Evolutionary conservation across 441 rosid genomes (phyloP).

Genomic region (Corymbia citriodora): DNA sequence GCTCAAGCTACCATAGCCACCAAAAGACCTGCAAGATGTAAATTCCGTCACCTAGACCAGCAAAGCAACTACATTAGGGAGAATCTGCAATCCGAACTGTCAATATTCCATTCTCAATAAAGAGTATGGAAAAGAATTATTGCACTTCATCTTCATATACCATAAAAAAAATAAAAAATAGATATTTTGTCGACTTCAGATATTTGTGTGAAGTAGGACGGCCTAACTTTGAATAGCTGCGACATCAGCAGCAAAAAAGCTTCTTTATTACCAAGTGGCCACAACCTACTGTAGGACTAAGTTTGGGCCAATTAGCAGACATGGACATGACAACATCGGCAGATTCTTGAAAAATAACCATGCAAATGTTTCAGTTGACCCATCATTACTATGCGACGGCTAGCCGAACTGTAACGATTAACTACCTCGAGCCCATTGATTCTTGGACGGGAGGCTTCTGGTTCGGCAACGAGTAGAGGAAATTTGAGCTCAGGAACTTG

Average conservation of each 20-base stretch:
- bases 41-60: not conserved
- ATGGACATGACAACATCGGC: not conserved
- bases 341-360: not conserved
- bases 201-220: not conserved
- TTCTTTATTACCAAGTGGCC: not conserved
- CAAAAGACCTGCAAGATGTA: not conserved
- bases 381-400: not conserved
- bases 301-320: not conserved
- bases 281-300: not conserved
- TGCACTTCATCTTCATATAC: not conserved
- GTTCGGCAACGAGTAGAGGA: constrained; percentile 56
- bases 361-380: not conserved
- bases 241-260: not conserved
- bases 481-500: constrained; percentile 52
- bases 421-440: constrained; percentile 48
- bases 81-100: not conserved
- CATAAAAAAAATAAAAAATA: not conserved
- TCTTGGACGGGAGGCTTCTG: constrained; percentile 47
- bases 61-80: not conserved
- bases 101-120: not conserved
- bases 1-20: not conserved
- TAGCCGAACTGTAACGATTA: not conserved
- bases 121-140: not conserved
- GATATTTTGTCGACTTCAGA: not conserved
- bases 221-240: not conserved